Base-by-base conservation (phyloP, 2,329 filamentous ascomycete genomes). In the Ceratocystis harringtonii region DNA sequence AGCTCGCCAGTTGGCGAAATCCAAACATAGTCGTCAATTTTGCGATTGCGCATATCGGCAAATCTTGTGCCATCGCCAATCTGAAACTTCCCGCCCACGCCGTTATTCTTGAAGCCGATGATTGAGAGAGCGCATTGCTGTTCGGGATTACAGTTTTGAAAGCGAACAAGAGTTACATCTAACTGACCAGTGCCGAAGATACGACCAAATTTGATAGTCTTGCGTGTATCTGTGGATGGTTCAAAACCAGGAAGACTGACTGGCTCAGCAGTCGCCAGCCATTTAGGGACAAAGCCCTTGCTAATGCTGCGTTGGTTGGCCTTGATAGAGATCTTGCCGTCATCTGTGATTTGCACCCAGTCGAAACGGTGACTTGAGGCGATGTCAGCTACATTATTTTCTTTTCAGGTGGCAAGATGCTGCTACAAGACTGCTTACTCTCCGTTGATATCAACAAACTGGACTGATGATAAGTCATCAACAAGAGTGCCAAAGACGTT, bases 321-420 rank as follows among this genome's bases (percentile, higher is more conserved):
- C 65, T 66, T 74, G 44, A 72, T 68, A n/a, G 70, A 60, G 3
- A 73, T 66, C 15, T 65, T 68, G 25, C 71, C 71, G 15, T 66
- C 70, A 7, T 73, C 66, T 25, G 75, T 68, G 0, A 73, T 70
- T 63, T 66, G 71, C 41, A 75, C 68, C 61, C 61, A 64, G 43
- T 66, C 65, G 22, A 28, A 48, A 32, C 55, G 61, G 30, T 62
- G 44, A 57, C 50, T 63, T 30, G 25, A 15, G 7, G 30, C 10
- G 12, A n/a, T 32, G 64, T 66, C 41, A 63, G 64, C 3, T 28
- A 43, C 52, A 75, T 71, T 4, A 69, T 57, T 67, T 10, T 17
- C 52, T 2, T 3, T 55, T 2, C 32, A 67, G 22, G n/a, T 41
- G 44, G 0, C 28, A 1, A 19, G 12, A 55, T 43, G 25, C 32